phyloP scores from a whole-genome alignment of 352 stramenopile species.

The Phytophthora ramorum region DNA sequence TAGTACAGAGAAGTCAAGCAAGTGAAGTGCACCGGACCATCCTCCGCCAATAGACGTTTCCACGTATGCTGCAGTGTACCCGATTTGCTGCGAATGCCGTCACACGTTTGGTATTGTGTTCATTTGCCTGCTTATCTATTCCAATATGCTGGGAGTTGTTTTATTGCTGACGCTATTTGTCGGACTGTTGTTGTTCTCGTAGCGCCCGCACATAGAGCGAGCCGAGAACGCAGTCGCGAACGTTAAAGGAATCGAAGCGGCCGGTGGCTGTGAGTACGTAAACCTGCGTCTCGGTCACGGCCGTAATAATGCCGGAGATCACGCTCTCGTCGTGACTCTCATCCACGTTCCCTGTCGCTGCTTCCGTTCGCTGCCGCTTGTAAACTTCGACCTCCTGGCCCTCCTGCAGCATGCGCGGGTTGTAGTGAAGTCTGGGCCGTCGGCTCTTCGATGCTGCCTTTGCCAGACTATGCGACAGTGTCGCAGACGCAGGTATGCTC shows the following conservation, averaged over 20 bases:
- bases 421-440: conserved; percentile 45
- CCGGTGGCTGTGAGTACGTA: conserved; percentile 50
- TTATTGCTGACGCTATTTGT: conserved; percentile 20
- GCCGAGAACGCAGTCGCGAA: conserved; percentile 53
- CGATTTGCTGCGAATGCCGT: conserved; percentile 16
- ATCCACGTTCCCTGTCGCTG: neutral
- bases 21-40: conserved; percentile 14
- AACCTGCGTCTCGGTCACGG: conserved; percentile 49
- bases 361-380: conserved; percentile 14
- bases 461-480: neutral
- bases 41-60: conserved; percentile 27
- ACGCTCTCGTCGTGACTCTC: conserved; percentile 33
- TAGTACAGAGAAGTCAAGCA: conserved; percentile 13
- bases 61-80: conserved; percentile 25
- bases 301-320: conserved; percentile 57
- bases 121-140: conserved; percentile 31
- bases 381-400: conserved; percentile 65
- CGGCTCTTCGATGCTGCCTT: conserved; percentile 5
- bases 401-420: conserved; percentile 60
- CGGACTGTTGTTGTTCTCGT: conserved; percentile 17
- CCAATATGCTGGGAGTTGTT: conserved; percentile 4
- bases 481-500: conserved; percentile 24
- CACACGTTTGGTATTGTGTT: conserved; percentile 20
- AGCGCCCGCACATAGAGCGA: conserved; percentile 38
- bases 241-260: conserved; percentile 48